Base-by-base conservation (phyloP, 371 early-diverging fungal species). In the Apophysomyces sp. region DNA sequence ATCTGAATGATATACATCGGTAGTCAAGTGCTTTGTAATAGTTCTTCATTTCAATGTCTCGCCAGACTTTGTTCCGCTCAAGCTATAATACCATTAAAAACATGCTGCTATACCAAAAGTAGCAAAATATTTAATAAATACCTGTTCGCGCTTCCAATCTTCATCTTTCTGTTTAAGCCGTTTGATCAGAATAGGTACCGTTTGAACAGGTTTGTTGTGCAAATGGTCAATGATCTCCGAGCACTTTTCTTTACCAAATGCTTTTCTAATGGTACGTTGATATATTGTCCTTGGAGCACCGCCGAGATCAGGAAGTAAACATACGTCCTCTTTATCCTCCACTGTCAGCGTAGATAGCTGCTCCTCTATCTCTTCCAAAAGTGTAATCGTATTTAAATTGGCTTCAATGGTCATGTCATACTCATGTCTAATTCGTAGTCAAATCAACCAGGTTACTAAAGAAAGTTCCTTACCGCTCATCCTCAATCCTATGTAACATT, bases 21-120 rank as follows among this genome's bases (percentile, higher is more conserved):
- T 95, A 93, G 78, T 99, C 99, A 27, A 99, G 78, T 0, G 99
- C 90, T 69, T 97, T 97, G 78, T 94, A 96, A 84, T 91, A 98
- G 82, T 98, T 98, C 68, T 94, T 93, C 55, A 84, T 74, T 31
- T 98, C 95, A 16, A 89, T 77, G 55, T 97, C 95, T 30, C 97
- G 87, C 99, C 99, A 99, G 6, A 97, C 83, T 72, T 96, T 96
- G 73, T 92, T 90, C 86, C 90, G 94, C 49, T 94, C 92, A 60
- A 94, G 89, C 84, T 94, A 69, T n/a, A 34, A 44, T 91, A 89
- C 85, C 16, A 97, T 79, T 66, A 86, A 87, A 41, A 15, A 52
- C 30, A 52, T 7, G 41, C 58, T 21, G 56, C 28, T 28, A 57
- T 13, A 29, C n/a, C n/a, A n/a, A n/a, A n/a, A n/a, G n/a, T n/a